phyloP scores from a whole-genome alignment of 352 stramenopile genomes.

The Pythium myriotylum region DNA sequence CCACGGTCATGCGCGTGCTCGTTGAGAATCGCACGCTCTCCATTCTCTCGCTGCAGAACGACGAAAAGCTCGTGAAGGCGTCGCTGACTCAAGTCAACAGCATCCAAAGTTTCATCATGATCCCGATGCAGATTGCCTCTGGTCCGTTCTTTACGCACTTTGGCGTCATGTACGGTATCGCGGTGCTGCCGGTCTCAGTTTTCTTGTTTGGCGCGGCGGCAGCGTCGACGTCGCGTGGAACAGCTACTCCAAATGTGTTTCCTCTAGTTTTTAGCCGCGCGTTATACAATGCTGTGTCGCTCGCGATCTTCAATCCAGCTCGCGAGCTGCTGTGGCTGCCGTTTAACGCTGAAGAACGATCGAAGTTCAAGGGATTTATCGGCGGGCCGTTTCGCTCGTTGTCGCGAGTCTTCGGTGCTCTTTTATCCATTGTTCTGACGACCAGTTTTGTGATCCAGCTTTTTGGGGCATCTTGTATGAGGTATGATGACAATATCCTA shows the following conservation, averaged over 20 bases:
- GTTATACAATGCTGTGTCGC: conserved; percentile 79
- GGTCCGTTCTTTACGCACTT: conserved; percentile 85
- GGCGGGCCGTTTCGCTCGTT: conserved; percentile 80
- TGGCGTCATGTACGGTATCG: conserved; percentile 86
- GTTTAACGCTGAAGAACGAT: conserved; percentile 70
- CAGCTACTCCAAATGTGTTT: conserved; percentile 28
- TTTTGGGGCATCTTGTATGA: conserved; percentile 57
- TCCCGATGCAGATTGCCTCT: conserved; percentile 78
- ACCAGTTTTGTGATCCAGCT: conserved; percentile 42
- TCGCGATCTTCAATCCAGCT: conserved; percentile 84
- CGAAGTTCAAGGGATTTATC: conserved; percentile 81
- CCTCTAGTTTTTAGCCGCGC: conserved; percentile 69
- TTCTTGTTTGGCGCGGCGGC: conserved; percentile 67
- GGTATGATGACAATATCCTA: too few species aligned
- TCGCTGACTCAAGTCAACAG: conserved; percentile 80
- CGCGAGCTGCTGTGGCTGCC: conserved; percentile 87
- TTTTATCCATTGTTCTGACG: conserved; percentile 75
- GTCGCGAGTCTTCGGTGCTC: conserved; percentile 70
- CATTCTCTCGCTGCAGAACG: conserved; percentile 65
- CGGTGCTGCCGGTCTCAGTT: conserved; percentile 63
- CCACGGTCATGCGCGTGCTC: conserved; percentile 76
- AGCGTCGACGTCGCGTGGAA: conserved; percentile 59
- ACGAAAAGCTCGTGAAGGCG: conserved; percentile 64
- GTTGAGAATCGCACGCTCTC: conserved; percentile 84
- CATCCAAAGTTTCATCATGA: conserved; percentile 88